Percentiles rank a stretch among this genome's conserved stretches.
Evolutionary conservation across 2,329 filamentous ascomycete genomes (phyloP).

Genomic region (Xylaria sp.): DNA sequence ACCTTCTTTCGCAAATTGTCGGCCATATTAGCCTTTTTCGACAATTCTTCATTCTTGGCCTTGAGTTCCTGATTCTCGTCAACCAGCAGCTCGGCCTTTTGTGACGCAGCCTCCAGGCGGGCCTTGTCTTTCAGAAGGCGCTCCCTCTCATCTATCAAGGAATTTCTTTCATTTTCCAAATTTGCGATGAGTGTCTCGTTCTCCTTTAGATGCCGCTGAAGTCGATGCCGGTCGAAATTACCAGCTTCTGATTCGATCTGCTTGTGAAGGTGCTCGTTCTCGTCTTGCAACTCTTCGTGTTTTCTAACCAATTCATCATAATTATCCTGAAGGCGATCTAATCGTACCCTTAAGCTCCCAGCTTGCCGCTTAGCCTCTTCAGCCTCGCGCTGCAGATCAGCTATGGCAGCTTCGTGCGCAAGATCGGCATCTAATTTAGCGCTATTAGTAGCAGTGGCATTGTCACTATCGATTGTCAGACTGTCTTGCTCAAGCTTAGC

Average conservation of each 20-base stretch:
- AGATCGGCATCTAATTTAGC: constrained; percentile 60
- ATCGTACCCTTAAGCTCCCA: constrained; percentile 67
- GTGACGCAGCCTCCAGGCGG: constrained; percentile 58
- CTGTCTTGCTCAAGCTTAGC: constrained; percentile 50
- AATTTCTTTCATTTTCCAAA: constrained; percentile 73
- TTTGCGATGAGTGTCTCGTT: constrained; percentile 77
- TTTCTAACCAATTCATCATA: constrained; percentile 68
- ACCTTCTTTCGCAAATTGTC: constrained; percentile 72
- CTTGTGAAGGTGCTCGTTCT: constrained; percentile 66
- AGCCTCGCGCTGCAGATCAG: constrained; percentile 60
- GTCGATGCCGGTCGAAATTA: constrained; percentile 60
- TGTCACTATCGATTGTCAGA: constrained; percentile 47
- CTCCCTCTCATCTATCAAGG: constrained; percentile 57
- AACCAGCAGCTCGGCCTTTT: constrained; percentile 62
- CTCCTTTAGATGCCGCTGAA: constrained; percentile 69
- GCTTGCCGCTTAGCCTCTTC: constrained; percentile 65
- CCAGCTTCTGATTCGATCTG: constrained; percentile 64
- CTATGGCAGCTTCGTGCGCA: constrained; percentile 66
- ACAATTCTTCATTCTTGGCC: constrained; percentile 66
- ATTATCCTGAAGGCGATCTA: constrained; percentile 68
- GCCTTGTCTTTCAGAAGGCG: constrained; percentile 48
- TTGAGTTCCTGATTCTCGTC: constrained; percentile 70
- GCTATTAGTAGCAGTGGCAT: constrained; percentile 43
- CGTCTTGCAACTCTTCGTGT: constrained; percentile 67
- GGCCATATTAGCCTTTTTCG: constrained; percentile 70